These are phyloP conservation scores for Amanita muscaria DNA, from an alignment of 768 basidiomycete genomes.

Conservation along the genomic window DNA sequence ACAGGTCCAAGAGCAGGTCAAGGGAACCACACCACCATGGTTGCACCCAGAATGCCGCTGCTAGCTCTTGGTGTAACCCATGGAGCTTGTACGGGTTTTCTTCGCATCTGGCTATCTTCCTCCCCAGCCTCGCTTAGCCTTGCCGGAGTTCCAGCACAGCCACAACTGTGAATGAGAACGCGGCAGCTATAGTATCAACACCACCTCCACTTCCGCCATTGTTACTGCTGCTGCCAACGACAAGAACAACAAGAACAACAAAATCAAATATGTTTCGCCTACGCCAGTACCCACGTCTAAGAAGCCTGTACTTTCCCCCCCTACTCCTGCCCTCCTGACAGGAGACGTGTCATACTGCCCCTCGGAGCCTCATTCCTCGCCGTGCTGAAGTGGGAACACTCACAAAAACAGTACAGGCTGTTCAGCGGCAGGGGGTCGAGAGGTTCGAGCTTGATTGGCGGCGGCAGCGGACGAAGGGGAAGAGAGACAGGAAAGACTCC, in stretches of 20 bases:
- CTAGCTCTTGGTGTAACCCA: constrained; percentile 46
- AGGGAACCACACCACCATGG: too few species aligned
- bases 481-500: constrained; percentile 24
- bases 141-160: background rate
- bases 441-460: too few species aligned
- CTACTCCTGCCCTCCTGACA: constrained; percentile 84
- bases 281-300: constrained; percentile 16
- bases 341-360: constrained; percentile 72
- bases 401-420: constrained; percentile 54
- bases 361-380: constrained; percentile 43
- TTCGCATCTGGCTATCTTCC: constrained; percentile 2
- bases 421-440: constrained; percentile 30
- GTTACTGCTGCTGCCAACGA: background rate
- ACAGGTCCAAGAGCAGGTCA: constrained; percentile 11
- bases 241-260: background rate
- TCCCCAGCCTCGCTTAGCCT: background rate
- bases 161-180: background rate
- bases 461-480: background rate
- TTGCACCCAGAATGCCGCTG: constrained; percentile 8
- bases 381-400: constrained; percentile 27
- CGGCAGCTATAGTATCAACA: background rate
- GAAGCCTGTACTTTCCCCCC: constrained; percentile 21
- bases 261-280: background rate
- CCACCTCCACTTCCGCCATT: too few species aligned
- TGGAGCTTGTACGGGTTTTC: constrained; percentile 52